Conservation (phyloP, 805 yeast genomes). For the Saccharomycopsis microspora region DNA sequence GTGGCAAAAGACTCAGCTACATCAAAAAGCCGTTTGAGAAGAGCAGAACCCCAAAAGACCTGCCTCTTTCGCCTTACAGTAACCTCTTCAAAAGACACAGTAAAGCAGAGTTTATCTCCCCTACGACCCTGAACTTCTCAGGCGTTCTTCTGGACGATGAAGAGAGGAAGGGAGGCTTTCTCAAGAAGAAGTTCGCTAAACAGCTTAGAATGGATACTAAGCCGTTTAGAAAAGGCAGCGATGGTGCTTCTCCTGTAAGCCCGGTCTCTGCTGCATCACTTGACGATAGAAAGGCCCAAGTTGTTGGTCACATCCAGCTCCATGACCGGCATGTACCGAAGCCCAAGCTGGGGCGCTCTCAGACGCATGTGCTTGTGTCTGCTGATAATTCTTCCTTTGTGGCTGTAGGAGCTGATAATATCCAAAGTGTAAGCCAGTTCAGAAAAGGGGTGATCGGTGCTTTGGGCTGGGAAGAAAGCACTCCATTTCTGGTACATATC, state of each 20-base stretch:
- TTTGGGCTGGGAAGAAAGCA: conserved; percentile 23
- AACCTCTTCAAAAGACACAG: conserved; percentile 10
- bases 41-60: conserved; percentile 4
- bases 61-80: conserved; percentile 14
- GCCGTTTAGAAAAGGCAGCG: conserved; percentile 23
- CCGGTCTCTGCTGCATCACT: conserved; percentile 19
- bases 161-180: conserved; percentile 11
- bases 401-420: conserved; percentile 32
- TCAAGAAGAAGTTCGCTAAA: conserved; percentile 22
- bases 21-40: conserved; percentile 14
- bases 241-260: conserved; percentile 16
- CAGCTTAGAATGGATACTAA: conserved; percentile 23
- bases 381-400: conserved; percentile 46
- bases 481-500: conserved; percentile 34
- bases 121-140: conserved; percentile 11
- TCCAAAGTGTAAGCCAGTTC: conserved; percentile 24
- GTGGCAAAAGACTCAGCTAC: conserved; percentile 13
- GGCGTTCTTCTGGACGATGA: conserved; percentile 14
- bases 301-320: conserved; percentile 14
- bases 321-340: conserved; percentile 14
- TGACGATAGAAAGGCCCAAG: conserved; percentile 1
- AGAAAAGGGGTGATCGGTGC: conserved; percentile 29
- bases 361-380: conserved; percentile 42
- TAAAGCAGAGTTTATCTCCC: conserved; percentile 1
- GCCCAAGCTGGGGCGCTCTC: conserved; percentile 14